Conservation (phyloP, 345 rosid species). For the Bretschneidera sinensis region DNA sequence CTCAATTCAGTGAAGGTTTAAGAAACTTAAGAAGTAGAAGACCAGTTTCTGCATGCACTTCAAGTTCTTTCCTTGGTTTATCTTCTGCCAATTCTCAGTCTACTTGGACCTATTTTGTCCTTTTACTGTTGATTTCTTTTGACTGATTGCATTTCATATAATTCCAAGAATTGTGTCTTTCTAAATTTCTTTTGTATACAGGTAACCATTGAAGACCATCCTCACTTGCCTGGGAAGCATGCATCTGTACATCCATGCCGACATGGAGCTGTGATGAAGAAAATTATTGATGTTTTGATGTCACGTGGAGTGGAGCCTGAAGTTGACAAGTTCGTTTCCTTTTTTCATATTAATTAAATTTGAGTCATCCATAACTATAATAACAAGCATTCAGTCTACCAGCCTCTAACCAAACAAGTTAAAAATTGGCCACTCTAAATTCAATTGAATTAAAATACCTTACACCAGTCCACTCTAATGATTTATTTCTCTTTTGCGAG, state of each 20-base stretch:
- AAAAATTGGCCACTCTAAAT: no score
- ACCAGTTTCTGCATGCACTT: background rate
- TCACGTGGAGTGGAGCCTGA: constrained; percentile 97
- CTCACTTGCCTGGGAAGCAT: constrained; percentile 96
- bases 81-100: background rate
- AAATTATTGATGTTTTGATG: constrained; percentile 92
- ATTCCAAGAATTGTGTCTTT: background rate
- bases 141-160: no score
- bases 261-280: constrained; percentile 99
- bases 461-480: no score
- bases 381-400: no score
- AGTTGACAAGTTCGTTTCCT: constrained; percentile 77
- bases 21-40: background rate
- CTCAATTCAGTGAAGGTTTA: no score
- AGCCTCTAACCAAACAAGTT: no score
- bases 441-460: no score
- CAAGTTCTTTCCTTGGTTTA: background rate
- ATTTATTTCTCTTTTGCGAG: background rate
- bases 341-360: background rate
- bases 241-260: constrained; percentile 99
- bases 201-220: constrained; percentile 98
- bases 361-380: background rate
- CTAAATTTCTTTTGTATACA: constrained; percentile 12
- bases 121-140: no score
- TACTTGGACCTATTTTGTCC: background rate